A percentile compares a stretch with the other conserved stretches of the same genome.
Evolutionary conservation across 768 basidiomycete species (phyloP).

Genomic region (Candolleomyces efflorescens): DNA sequence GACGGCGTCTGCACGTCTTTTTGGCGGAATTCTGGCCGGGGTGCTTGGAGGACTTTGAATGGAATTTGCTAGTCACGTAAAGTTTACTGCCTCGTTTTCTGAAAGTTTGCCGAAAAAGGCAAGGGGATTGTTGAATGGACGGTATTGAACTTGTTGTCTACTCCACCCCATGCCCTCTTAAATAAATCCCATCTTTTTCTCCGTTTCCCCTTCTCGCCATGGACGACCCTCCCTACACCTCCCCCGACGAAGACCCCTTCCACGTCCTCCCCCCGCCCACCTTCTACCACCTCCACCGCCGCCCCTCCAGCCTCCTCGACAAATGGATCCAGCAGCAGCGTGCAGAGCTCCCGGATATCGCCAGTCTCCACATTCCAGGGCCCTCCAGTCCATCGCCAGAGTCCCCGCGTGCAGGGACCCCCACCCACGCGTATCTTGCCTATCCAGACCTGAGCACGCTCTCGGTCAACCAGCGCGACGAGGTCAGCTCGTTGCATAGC

Average conservation of each 20-base stretch:
- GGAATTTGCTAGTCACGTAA: slow-evolving; percentile 10
- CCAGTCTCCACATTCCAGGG: neutral
- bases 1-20: slow-evolving; percentile 69
- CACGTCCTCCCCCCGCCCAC: slow-evolving; percentile 30
- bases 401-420: slow-evolving; percentile 18
- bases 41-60: slow-evolving; percentile 13
- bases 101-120: slow-evolving; percentile 10
- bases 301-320: slow-evolving; percentile 48
- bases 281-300: slow-evolving; percentile 28
- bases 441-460: slow-evolving; percentile 35
- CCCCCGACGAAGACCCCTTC: slow-evolving; percentile 50
- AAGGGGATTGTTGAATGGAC: slow-evolving; percentile 10
- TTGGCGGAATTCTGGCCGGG: slow-evolving; percentile 49
- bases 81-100: slow-evolving; percentile 29
- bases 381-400: neutral
- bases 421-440: slow-evolving; percentile 35
- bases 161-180: neutral
- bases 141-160: neutral
- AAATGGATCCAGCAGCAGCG: slow-evolving; percentile 54
- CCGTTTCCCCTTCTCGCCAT: slow-evolving; percentile 13
- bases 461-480: slow-evolving; percentile 16
- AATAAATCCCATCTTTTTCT: neutral
- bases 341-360: neutral
- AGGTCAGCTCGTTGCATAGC: slow-evolving; percentile 32
- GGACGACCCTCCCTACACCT: slow-evolving; percentile 44